Conservation (phyloP, 371 early-diverging fungal genomes). For the Umbelopsis sp. region DNA sequence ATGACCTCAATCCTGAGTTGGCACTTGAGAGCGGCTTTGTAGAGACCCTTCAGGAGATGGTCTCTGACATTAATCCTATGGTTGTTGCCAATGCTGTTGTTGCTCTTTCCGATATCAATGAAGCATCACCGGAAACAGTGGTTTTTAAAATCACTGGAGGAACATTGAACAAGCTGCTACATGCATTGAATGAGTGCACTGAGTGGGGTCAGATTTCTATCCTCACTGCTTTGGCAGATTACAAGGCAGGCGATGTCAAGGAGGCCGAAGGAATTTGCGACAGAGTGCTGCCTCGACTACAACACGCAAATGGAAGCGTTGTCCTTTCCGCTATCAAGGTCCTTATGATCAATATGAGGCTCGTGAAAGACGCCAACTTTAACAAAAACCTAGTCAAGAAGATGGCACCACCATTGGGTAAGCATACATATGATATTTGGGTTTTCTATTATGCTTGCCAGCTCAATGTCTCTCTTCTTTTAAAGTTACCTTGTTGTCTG, state of each 20-base stretch:
- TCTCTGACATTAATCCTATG: constrained; percentile 93
- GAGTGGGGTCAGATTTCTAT: constrained; percentile 98
- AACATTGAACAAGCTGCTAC: constrained; percentile 86
- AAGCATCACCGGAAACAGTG: constrained; percentile 75
- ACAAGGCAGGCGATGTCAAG: constrained; percentile 65
- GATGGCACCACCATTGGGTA: constrained; percentile 91
- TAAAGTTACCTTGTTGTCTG: constrained; percentile 86
- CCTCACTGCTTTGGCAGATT: constrained; percentile 82
- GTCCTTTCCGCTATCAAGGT: constrained; percentile 82
- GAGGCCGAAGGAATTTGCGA: constrained; percentile 91
- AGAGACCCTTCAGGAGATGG: constrained; percentile 81
- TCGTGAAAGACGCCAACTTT: constrained; percentile 72
- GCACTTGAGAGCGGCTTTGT: constrained; percentile 87
- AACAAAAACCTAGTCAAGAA: constrained; percentile 71
- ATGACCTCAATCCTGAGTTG: constrained; percentile 74
- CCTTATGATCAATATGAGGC: constrained; percentile 65
- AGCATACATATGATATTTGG: neutral
- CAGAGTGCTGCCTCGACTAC: constrained; percentile 86
- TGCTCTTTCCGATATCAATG: constrained; percentile 92
- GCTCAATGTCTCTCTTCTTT: neutral
- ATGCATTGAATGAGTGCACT: constrained; percentile 96
- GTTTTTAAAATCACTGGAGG: constrained; percentile 80
- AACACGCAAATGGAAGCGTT: constrained; percentile 94
- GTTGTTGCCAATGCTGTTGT: constrained; percentile 96
- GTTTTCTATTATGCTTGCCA: neutral